Evolutionary conservation across 164 flowering plant species (phyloP).

Genomic region (Vitis cinerea): DNA sequence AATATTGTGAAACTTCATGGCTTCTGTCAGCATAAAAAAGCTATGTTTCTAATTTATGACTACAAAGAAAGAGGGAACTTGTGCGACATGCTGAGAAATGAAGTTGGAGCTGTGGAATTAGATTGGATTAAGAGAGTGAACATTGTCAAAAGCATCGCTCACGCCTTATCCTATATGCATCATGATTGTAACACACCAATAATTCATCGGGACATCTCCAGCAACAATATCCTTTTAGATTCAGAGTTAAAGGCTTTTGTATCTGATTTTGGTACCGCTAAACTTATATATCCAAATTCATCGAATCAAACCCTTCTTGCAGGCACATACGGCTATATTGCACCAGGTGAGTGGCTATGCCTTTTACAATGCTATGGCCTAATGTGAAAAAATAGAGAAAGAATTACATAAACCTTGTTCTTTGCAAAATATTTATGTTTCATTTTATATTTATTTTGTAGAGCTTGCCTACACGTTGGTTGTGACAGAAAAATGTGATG

Average conservation of each 20-base stretch:
- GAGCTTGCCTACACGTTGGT: slow-evolving; percentile 21
- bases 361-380: no score
- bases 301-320: slow-evolving; percentile 8
- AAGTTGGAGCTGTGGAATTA: slow-evolving; percentile 13
- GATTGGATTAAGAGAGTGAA: slow-evolving; percentile 18
- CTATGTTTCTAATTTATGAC: slow-evolving; percentile 10
- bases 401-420: no score
- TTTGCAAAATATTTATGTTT: neutral
- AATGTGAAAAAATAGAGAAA: no score
- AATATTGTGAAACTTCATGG: slow-evolving; percentile 11
- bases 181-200: slow-evolving; percentile 15
- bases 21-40: neutral
- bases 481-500: slow-evolving; percentile 15
- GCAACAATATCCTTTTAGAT: slow-evolving; percentile 19
- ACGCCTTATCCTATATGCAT: slow-evolving; percentile 15
- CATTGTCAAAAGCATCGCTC: slow-evolving; percentile 4
- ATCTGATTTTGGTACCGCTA: slow-evolving; percentile 18
- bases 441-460: neutral
- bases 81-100: neutral
- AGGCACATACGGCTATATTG: slow-evolving; percentile 20
- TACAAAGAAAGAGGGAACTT: slow-evolving; percentile 15
- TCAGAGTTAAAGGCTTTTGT: slow-evolving; percentile 10
- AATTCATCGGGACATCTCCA: slow-evolving; percentile 20
- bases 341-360: slow-evolving; percentile 17
- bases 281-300: slow-evolving; percentile 12